Percentiles rank a stretch among this genome's conserved stretches.
phyloP scores from a whole-genome alignment of 768 basidiomycete genomes.

The Obba rivulosa region DNA sequence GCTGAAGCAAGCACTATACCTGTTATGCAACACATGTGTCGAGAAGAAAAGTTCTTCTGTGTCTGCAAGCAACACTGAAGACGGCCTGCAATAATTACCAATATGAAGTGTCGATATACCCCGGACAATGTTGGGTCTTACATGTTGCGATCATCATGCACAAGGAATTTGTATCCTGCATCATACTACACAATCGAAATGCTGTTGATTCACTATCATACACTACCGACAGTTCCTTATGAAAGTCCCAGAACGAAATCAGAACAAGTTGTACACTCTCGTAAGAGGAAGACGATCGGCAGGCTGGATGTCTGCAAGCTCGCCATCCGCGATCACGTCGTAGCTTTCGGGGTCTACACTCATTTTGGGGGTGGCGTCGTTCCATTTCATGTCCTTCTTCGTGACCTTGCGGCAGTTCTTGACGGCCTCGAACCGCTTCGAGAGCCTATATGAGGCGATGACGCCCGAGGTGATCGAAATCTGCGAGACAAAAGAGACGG shows the following conservation, averaged over 20 bases:
- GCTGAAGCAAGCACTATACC: no score
- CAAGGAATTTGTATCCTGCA: no score
- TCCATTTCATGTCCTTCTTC: slow-evolving; percentile 95
- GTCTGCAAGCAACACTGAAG: no score
- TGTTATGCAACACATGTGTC: no score
- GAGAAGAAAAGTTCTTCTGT: no score
- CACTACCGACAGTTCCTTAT: no score
- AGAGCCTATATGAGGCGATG: slow-evolving; percentile 61
- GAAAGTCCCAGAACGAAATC: slow-evolving; percentile 12
- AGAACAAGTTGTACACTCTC: slow-evolving; percentile 79
- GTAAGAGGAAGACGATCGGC: slow-evolving; percentile 66
- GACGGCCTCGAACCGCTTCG: slow-evolving; percentile 73
- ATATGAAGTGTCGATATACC: no score
- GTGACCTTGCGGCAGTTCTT: slow-evolving; percentile 64
- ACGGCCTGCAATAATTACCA: no score
- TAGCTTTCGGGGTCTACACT: slow-evolving; percentile 90
- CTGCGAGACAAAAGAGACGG: slow-evolving; percentile 81
- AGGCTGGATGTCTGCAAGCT: slow-evolving; percentile 68
- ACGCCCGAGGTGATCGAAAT: slow-evolving; percentile 56
- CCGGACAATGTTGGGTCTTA: no score
- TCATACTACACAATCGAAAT: no score
- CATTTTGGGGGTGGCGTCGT: slow-evolving; percentile 76
- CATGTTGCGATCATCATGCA: no score
- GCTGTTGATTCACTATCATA: no score
- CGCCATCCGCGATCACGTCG: slow-evolving; percentile 79